These are phyloP conservation scores for Auxenochlorella protothecoides DNA, from an alignment of 139 green algal species.

Conservation along the genomic window DNA sequence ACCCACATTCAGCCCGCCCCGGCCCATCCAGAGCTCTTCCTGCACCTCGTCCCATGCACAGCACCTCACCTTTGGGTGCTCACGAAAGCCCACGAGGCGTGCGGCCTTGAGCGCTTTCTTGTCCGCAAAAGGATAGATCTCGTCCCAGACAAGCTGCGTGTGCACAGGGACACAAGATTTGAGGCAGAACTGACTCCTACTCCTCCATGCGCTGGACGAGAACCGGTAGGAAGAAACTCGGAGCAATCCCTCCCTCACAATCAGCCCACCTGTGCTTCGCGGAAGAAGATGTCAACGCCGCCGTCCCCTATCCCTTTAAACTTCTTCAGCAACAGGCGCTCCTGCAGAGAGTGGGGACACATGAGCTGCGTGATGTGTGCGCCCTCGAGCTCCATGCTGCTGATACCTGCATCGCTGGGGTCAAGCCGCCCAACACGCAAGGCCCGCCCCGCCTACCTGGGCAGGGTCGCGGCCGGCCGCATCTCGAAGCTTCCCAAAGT, in stretches of 20 bases:
- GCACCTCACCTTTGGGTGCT: conserved; percentile 11
- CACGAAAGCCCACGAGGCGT: conserved; percentile 11
- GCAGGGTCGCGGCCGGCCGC: neutral
- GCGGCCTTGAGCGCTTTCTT: conserved; percentile 21
- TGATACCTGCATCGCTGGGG: neutral
- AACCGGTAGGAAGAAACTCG: too few relatives aligned
- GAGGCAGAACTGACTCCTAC: too few relatives aligned
- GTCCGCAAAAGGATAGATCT: conserved; percentile 22
- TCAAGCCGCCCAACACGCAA: neutral
- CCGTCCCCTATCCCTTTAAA: conserved; percentile 17
- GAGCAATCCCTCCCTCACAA: neutral
- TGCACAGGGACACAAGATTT: neutral
- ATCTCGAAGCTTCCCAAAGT: conserved; percentile 12
- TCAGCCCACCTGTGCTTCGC: conserved; percentile 7
- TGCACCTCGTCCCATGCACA: neutral
- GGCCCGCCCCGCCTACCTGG: neutral
- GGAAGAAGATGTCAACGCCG: conserved; percentile 22
- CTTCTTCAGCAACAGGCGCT: conserved; percentile 17
- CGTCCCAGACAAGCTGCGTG: conserved; percentile 11
- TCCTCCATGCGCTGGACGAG: too few relatives aligned
- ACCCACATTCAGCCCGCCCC: too few relatives aligned
- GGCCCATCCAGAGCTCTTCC: neutral
- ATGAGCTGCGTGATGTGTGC: neutral
- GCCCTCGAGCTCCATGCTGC: neutral
- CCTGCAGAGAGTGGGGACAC: neutral